Evolutionary conservation across 2,329 filamentous ascomycete species (phyloP).

Genomic region (Ophiostoma quercus): DNA sequence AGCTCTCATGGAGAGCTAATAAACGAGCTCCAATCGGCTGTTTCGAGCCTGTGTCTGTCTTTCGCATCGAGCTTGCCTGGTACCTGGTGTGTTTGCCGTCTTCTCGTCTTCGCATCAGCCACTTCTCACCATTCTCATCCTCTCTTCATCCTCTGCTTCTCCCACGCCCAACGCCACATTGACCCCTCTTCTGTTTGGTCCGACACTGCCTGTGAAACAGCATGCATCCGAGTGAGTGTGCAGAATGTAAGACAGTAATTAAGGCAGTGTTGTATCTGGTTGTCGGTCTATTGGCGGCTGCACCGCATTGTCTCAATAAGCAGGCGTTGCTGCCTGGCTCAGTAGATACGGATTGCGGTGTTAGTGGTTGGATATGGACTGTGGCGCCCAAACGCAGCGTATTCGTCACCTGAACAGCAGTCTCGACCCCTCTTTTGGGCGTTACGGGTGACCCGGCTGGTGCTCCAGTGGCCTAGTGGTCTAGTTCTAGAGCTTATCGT

Average conservation of each 20-base stretch:
- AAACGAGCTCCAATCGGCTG: not conserved
- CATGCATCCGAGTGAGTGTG: too few species aligned
- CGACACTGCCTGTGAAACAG: too few species aligned
- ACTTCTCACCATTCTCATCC: not conserved
- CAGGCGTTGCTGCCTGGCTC: not conserved
- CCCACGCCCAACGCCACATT: not conserved
- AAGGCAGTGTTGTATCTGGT: too few species aligned
- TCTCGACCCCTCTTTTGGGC: not conserved
- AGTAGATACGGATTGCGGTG: too few species aligned
- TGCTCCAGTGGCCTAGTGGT: too few species aligned
- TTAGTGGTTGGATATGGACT: not conserved
- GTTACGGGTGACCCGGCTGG: not conserved
- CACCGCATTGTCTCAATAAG: not conserved
- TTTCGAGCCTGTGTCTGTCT: not conserved
- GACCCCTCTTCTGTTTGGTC: not conserved
- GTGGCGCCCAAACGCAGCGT: not conserved
- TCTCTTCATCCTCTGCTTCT: not conserved
- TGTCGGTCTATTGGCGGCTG: too few species aligned
- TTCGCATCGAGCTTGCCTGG: too few species aligned
- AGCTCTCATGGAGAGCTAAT: too few species aligned
- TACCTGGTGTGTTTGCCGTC: too few species aligned
- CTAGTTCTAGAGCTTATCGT: not conserved
- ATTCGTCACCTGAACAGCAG: constrained; percentile 9
- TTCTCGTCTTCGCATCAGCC: too few species aligned
- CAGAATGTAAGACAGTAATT: too few species aligned